These are phyloP conservation scores for Blastobotrys terrestris DNA, from an alignment of 805 yeast species.

Conservation along the genomic window DNA sequence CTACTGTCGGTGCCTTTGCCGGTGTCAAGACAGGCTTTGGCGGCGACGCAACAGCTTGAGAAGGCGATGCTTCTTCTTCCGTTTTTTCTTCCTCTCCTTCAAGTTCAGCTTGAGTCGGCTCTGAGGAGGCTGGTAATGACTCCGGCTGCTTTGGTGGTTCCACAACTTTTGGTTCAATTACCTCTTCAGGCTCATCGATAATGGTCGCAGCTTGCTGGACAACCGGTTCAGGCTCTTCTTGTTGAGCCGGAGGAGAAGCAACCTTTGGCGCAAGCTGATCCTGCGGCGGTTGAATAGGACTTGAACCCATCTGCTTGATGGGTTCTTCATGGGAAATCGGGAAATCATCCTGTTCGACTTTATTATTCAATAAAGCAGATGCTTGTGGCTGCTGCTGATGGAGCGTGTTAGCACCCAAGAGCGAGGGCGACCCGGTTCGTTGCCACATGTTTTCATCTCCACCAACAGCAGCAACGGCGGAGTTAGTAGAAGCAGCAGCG, in stretches of 20 bases:
- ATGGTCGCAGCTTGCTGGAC: neutral
- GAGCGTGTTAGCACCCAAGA: neutral
- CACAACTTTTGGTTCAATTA: neutral
- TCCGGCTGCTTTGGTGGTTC: neutral
- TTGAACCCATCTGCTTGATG: neutral
- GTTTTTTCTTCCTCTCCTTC: too few species aligned
- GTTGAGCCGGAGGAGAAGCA: too few species aligned
- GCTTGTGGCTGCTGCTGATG: neutral
- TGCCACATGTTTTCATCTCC: neutral
- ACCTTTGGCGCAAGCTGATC: neutral
- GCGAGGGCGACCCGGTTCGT: neutral
- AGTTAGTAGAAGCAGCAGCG: neutral
- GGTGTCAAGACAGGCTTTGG: neutral
- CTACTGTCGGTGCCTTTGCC: constrained; percentile 14
- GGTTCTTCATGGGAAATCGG: neutral
- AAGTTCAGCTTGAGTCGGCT: neutral
- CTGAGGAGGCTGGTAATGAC: neutral
- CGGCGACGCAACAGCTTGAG: constrained; percentile 2
- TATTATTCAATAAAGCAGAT: neutral
- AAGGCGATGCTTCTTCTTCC: constrained; percentile 4
- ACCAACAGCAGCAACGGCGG: neutral
- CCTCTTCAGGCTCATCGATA: neutral
- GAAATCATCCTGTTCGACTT: neutral
- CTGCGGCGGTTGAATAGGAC: neutral
- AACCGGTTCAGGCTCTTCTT: neutral